A percentile compares a stretch with the other conserved stretches of the same genome.
Conservation (phyloP, 2,329 filamentous ascomycete genomes). For the Neocucurbitaria cava region DNA sequence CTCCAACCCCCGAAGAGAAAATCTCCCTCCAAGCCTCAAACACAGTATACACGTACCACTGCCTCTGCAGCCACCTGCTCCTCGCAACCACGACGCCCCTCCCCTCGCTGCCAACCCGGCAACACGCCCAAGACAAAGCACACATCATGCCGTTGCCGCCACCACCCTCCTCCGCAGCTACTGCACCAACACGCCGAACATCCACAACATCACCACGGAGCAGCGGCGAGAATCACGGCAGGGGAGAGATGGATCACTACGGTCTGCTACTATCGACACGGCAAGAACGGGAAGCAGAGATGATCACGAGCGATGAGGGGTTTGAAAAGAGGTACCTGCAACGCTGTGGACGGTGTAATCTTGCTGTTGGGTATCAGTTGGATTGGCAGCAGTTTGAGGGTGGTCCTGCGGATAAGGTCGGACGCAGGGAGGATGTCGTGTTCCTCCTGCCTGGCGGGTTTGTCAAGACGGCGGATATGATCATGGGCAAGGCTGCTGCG, state of each 20-base stretch:
- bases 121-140: conserved; percentile 59
- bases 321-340: conserved; percentile 70
- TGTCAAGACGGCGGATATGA: conserved; percentile 65
- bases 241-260: conserved; percentile 52
- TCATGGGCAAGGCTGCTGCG: conserved; percentile 42
- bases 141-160: conserved; percentile 64
- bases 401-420: conserved; percentile 30
- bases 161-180: conserved; percentile 20
- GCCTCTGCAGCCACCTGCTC: conserved; percentile 71
- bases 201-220: too few relatives aligned
- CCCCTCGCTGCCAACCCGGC: conserved; percentile 60
- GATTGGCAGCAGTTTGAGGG: conserved; percentile 58
- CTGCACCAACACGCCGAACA: too few relatives aligned
- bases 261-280: conserved; percentile 60
- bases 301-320: conserved; percentile 66
- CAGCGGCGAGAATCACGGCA: too few relatives aligned
- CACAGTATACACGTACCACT: conserved; percentile 64
- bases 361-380: conserved; percentile 69
- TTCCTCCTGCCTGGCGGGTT: conserved; percentile 69
- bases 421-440: conserved; percentile 56
- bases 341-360: conserved; percentile 66
- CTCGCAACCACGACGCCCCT: conserved; percentile 66
- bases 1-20: conserved; percentile 37
- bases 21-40: conserved; percentile 44
- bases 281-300: conserved; percentile 56